These are phyloP conservation scores for Trichoderma sp. DNA, from an alignment of 2,329 filamentous ascomycete genomes.

Conservation along the genomic window DNA sequence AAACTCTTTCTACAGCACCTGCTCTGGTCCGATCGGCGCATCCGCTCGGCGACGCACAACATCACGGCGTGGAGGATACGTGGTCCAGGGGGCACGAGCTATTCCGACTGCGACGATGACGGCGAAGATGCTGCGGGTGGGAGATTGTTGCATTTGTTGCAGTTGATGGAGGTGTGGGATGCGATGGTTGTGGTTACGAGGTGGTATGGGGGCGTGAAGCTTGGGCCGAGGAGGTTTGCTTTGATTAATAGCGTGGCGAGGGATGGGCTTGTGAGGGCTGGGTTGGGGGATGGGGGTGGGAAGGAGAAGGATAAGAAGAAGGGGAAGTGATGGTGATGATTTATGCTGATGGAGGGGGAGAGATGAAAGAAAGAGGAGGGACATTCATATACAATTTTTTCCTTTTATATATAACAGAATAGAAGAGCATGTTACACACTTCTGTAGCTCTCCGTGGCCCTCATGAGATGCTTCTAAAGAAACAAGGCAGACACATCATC, in stretches of 20 bases:
- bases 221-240: slow-evolving; percentile 87
- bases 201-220: slow-evolving; percentile 91
- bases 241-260: slow-evolving; percentile 85
- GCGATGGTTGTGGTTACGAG: slow-evolving; percentile 89
- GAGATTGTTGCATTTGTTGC: slow-evolving; percentile 83
- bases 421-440: neutral
- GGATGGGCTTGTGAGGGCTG: slow-evolving; percentile 79
- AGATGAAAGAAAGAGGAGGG: neutral
- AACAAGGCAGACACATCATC: neutral
- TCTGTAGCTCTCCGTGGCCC: too few relatives aligned
- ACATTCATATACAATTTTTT: neutral
- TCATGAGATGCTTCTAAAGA: neutral
- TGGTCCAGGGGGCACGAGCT: slow-evolving; percentile 51
- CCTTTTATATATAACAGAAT: neutral
- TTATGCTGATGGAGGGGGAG: neutral
- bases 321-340: neutral
- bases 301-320: neutral
- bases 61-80: slow-evolving; percentile 92
- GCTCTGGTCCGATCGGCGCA: slow-evolving; percentile 78
- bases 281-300: slow-evolving; percentile 47
- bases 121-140: slow-evolving; percentile 91
- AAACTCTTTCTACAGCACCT: slow-evolving; percentile 72
- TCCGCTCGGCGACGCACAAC: slow-evolving; percentile 88
- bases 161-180: slow-evolving; percentile 93
- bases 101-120: slow-evolving; percentile 94